These are phyloP conservation scores for Coniochaeta sp. DNA, from an alignment of 2,329 filamentous ascomycete genomes.

Conservation along the genomic window DNA sequence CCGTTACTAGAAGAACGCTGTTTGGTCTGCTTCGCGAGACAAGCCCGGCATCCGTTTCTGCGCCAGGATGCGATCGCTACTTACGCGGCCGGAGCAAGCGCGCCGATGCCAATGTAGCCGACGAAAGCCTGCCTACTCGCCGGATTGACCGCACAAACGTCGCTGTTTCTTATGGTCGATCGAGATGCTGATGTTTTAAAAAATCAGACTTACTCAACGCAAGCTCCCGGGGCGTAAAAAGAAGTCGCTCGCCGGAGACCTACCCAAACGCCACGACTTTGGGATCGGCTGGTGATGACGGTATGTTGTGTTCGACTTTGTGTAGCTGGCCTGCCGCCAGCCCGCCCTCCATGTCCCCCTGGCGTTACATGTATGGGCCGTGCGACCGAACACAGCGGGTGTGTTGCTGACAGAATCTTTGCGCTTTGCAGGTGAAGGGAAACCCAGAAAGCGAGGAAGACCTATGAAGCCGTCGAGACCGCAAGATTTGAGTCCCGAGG, in stretches of 20 bases:
- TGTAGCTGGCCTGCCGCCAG: conserved; percentile 23
- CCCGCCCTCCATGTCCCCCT: conserved; percentile 12
- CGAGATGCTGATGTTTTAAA: conserved; percentile 17
- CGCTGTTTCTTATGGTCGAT: neutral
- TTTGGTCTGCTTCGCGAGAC: neutral
- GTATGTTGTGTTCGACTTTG: conserved; percentile 50
- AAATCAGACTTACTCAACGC: conserved; percentile 40
- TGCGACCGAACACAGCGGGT: conserved; percentile 20
- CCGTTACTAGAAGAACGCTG: neutral
- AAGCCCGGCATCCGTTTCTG: neutral
- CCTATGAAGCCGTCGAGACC: conserved; percentile 49
- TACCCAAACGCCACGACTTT: conserved; percentile 47
- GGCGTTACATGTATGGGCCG: conserved; percentile 22
- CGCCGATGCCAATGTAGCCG: neutral
- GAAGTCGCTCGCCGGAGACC: conserved; percentile 67
- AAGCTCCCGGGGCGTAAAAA: conserved; percentile 64
- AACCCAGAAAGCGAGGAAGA: conserved; percentile 51
- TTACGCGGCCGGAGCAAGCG: neutral
- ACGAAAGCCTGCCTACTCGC: neutral
- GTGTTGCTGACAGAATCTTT: conserved; percentile 18
- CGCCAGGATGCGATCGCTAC: neutral
- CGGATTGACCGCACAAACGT: neutral
- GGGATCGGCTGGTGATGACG: conserved; percentile 60
- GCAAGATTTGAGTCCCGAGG: conserved; percentile 46
- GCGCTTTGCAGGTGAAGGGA: conserved; percentile 32